Evolutionary conservation across 202 grass and related monocot genomes (phyloP).

Genomic region (Bolboschoenoplectus hybrid): DNA sequence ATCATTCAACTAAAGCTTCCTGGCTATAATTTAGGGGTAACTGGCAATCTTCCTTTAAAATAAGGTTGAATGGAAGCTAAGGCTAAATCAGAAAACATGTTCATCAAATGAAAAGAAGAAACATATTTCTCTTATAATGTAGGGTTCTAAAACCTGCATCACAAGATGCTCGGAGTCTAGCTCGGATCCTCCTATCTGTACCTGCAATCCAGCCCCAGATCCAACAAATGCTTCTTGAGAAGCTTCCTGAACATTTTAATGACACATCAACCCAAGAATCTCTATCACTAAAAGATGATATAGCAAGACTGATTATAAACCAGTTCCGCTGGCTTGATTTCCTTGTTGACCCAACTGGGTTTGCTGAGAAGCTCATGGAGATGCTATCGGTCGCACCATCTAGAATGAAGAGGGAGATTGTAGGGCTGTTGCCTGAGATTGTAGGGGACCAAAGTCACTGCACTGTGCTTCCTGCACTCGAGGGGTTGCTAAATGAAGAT

Average conservation of each 20-base stretch:
- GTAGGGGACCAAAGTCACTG: conserved; percentile 70
- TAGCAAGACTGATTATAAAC: conserved; percentile 69
- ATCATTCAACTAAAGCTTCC: background rate
- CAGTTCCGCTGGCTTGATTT: conserved; percentile 89
- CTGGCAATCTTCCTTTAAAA: background rate
- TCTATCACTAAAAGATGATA: conserved; percentile 66
- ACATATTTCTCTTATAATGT: conserved; percentile 7
- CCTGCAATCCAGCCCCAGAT: conserved; percentile 66
- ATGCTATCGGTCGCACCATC: conserved; percentile 78
- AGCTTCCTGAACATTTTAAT: conserved; percentile 87
- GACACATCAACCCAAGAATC: conserved; percentile 42
- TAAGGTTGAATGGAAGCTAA: background rate
- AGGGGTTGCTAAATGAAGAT: conserved; percentile 76
- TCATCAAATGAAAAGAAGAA: conserved; percentile 3
- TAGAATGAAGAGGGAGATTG: conserved; percentile 86
- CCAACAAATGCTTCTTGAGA: conserved; percentile 77
- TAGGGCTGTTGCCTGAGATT: conserved; percentile 90
- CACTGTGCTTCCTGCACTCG: conserved; percentile 55
- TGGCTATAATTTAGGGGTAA: background rate
- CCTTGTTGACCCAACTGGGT: conserved; percentile 61
- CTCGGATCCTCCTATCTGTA: conserved; percentile 62
- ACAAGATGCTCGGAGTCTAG: conserved; percentile 54
- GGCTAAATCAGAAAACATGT: background rate
- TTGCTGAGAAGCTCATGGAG: conserved; percentile 69
- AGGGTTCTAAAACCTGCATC: conserved; percentile 50